phyloP scores from a whole-genome alignment of 2,329 filamentous ascomycete genomes.

The Hypoxylon sp. region DNA sequence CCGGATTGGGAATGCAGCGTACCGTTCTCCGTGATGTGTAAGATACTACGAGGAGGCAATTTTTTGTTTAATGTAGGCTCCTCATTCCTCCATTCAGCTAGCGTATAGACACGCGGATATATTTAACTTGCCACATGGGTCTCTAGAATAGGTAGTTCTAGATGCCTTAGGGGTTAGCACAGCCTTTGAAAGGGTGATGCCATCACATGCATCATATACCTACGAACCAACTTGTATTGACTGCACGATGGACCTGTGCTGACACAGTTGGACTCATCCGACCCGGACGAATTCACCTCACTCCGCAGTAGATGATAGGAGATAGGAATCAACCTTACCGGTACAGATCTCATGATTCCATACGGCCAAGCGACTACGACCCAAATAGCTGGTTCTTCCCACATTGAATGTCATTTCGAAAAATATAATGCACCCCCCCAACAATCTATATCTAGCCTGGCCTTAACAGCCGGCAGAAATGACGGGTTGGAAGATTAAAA shows the following conservation, averaged over 20 bases:
- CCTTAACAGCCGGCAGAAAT: conserved; percentile 27
- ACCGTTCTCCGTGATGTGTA: conserved; percentile 27
- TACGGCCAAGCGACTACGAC: not conserved
- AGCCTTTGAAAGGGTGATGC: not conserved
- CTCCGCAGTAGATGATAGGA: not conserved
- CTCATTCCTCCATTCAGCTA: conserved; percentile 10
- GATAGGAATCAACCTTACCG: not conserved
- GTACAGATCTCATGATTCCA: not conserved
- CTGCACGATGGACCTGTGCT: not conserved
- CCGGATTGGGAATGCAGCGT: conserved; percentile 22
- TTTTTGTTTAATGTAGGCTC: conserved; percentile 12
- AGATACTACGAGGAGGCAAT: conserved; percentile 13
- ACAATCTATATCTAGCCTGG: conserved; percentile 24
- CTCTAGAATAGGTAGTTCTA: not conserved
- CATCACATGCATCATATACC: not conserved
- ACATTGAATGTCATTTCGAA: not conserved
- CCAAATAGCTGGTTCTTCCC: too few relatives aligned
- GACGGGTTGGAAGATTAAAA: conserved; percentile 22
- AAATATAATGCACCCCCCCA: conserved; percentile 12
- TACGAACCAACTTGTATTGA: not conserved
- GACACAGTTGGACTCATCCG: not conserved
- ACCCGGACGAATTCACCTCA: not conserved
- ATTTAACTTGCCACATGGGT: conserved; percentile 7
- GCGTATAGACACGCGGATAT: not conserved
- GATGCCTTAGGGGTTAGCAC: not conserved